Conservation (phyloP, 2,329 filamentous ascomycete species). For the Claviceps sp. region DNA sequence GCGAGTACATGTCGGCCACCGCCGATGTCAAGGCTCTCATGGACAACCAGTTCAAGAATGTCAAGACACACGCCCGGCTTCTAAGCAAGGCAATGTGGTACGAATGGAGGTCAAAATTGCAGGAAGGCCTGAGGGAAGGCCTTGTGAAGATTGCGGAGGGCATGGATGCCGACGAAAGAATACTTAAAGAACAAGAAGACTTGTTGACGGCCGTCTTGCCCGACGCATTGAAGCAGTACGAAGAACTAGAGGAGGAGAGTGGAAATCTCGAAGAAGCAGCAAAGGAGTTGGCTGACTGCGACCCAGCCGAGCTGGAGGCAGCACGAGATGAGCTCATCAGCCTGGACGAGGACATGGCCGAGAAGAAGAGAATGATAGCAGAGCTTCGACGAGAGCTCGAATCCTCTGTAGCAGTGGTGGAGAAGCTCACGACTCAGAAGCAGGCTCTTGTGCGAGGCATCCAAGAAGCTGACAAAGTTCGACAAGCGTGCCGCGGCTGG, state of each 20-base stretch:
- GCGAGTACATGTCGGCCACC: slow-evolving; percentile 76
- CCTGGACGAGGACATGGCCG: slow-evolving; percentile 54
- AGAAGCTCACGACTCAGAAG: slow-evolving; percentile 52
- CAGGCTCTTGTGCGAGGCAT: slow-evolving; percentile 60
- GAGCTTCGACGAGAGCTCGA: slow-evolving; percentile 53
- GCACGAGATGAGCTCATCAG: slow-evolving; percentile 55
- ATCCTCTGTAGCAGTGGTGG: slow-evolving; percentile 52
- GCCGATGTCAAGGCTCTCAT: slow-evolving; percentile 74
- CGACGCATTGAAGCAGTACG: slow-evolving; percentile 43
- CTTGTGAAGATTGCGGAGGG: slow-evolving; percentile 62
- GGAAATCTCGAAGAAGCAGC: slow-evolving; percentile 58
- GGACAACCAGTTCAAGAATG: slow-evolving; percentile 95
- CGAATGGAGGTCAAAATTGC: slow-evolving; percentile 86
- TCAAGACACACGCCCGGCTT: slow-evolving; percentile 82
- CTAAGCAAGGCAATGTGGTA: slow-evolving; percentile 97
- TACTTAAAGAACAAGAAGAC: slow-evolving; percentile 53
- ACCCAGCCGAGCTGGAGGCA: slow-evolving; percentile 63
- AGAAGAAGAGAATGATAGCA: slow-evolving; percentile 54
- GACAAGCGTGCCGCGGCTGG: slow-evolving; percentile 84
- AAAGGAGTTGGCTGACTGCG: slow-evolving; percentile 62
- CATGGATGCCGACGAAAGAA: slow-evolving; percentile 59
- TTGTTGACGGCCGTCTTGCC: slow-evolving; percentile 58
- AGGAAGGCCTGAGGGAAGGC: slow-evolving; percentile 67
- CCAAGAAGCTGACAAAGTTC: slow-evolving; percentile 64
- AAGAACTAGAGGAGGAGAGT: slow-evolving; percentile 48